Percentiles rank a stretch among this genome's conserved stretches.
These are phyloP conservation scores for Phytophthora ohioensis DNA, from an alignment of 352 stramenopile genomes.

Conservation along the genomic window DNA sequence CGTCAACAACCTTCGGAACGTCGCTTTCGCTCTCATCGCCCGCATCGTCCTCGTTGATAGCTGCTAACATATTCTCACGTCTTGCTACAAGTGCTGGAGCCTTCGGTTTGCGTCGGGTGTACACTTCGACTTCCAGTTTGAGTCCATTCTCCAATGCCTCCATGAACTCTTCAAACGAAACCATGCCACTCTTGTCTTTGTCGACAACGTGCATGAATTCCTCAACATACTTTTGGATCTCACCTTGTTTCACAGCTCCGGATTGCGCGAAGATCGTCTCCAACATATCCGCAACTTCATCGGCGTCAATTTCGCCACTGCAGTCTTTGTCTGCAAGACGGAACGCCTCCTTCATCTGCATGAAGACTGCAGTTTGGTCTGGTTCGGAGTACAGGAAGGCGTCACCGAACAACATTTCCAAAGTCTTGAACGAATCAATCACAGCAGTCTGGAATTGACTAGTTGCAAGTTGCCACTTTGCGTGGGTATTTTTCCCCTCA, in stretches of 20 bases:
- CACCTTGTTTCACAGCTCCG: slow-evolving; percentile 63
- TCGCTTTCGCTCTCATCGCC: slow-evolving; percentile 26
- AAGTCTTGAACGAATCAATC: slow-evolving; percentile 70
- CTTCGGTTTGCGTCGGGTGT: slow-evolving; percentile 53
- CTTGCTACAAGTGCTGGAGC: slow-evolving; percentile 27
- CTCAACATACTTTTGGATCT: slow-evolving; percentile 77
- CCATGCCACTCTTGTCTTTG: slow-evolving; percentile 69
- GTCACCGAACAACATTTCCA: slow-evolving; percentile 76
- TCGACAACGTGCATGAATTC: slow-evolving; percentile 82
- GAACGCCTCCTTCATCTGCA: slow-evolving; percentile 89
- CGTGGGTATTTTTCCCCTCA: slow-evolving; percentile 37
- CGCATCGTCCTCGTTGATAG: slow-evolving; percentile 27
- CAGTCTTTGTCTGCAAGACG: slow-evolving; percentile 77
- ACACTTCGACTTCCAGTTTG: slow-evolving; percentile 82
- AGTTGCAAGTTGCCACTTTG: slow-evolving; percentile 57
- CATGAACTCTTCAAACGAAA: slow-evolving; percentile 88
- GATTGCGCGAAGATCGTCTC: slow-evolving; percentile 79
- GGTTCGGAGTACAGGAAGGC: slow-evolving; percentile 77
- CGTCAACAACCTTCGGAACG: slow-evolving; percentile 11
- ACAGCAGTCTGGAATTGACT: slow-evolving; percentile 57
- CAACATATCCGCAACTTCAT: slow-evolving; percentile 78
- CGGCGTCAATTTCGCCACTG: slow-evolving; percentile 81
- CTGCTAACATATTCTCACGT: slow-evolving; percentile 28
- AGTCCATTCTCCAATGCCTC: slow-evolving; percentile 74
- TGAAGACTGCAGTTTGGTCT: slow-evolving; percentile 81